Conservation (phyloP, 176 grass and related monocot genomes). For the Canna indica region DNA sequence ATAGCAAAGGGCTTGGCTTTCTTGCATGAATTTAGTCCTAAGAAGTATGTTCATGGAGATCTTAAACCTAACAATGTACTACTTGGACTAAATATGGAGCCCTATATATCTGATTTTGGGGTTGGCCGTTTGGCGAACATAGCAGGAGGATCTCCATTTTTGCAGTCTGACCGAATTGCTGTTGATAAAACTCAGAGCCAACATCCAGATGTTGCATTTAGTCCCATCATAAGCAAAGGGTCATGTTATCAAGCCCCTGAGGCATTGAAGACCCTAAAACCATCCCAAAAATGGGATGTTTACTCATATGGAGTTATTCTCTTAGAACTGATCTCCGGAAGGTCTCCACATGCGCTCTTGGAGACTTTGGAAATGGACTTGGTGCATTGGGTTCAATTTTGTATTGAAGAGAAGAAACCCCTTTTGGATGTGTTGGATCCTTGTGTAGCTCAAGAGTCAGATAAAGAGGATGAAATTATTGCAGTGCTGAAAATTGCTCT, state of each 20-base stretch:
- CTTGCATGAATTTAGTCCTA: slow-evolving; percentile 85
- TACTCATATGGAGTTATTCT: slow-evolving; percentile 88
- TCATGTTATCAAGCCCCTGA: slow-evolving; percentile 82
- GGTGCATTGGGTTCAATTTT: slow-evolving; percentile 77
- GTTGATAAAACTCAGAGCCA: slow-evolving; percentile 42
- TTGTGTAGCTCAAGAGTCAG: slow-evolving; percentile 38
- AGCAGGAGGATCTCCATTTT: slow-evolving; percentile 58
- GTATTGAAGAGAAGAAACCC: slow-evolving; percentile 81
- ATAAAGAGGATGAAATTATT: slow-evolving; percentile 71
- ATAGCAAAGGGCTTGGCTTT: slow-evolving; percentile 64
- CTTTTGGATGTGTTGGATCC: slow-evolving; percentile 67
- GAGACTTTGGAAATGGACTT: slow-evolving; percentile 84
- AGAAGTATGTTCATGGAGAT: slow-evolving; percentile 95
- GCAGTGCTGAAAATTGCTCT: slow-evolving; percentile 66
- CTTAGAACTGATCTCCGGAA: slow-evolving; percentile 71
- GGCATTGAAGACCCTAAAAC: slow-evolving; percentile 66
- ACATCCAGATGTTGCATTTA: slow-evolving; percentile 52
- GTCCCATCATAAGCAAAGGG: slow-evolving; percentile 53
- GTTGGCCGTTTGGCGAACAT: slow-evolving; percentile 84
- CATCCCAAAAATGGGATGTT: slow-evolving; percentile 91
- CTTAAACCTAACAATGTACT: slow-evolving; percentile 84
- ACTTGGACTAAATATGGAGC: slow-evolving; percentile 49
- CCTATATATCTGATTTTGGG: slow-evolving; percentile 86
- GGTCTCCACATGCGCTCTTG: slow-evolving; percentile 44
- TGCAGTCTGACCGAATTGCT: slow-evolving; percentile 38